Base-by-base conservation (phyloP, 768 basidiomycete species). In the Termitomyces titanicus region DNA sequence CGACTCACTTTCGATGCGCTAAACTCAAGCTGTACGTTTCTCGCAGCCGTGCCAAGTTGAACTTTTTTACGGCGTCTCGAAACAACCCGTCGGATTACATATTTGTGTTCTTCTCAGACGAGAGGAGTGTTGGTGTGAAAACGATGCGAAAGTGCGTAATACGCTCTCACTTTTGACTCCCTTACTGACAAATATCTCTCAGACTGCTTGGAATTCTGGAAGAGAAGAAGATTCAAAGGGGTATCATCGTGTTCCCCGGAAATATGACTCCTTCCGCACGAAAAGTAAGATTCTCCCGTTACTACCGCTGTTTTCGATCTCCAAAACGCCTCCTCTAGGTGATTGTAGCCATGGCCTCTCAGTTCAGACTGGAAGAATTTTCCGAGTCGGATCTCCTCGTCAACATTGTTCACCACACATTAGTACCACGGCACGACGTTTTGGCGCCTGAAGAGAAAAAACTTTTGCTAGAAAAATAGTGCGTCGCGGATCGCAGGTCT, bases 251-350 rank as follows among this genome's bases (percentile, higher is more conserved):
- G 58, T 98, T 94, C 74, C 88, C 94, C 7, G 92, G 90, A 46
- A 94, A 87, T 64, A 95, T 99, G 91, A 98, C 97, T 10, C 92
- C 96, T 9, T 92, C 94, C 8, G 97, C 97, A 12, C 85, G 91
- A 68, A 98, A 98, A 77, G 96, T 92, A 59, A 63, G 75, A 62
- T 45, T 48, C 51, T 54, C 48, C 56, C 35, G 43, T 27, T 57
- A 24, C 37, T 42, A 38, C 48, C 35, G 34, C 12, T 38, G 53
- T 42, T 56, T 51, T 55, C 45, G 61, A 61, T 44, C 43, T 59
- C 46, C 22, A 50, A 40, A 27, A 33, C 51, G 37, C 58, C 53
- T 51, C 8, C 56, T 25, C 47, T n/a, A 98, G 96, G 92, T 97
- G 54, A 93, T 99, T 60, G 84, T 86, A 42, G 93, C 90, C 17